Evolutionary conservation across 1,284 basidiomycete species (phyloP).

Genomic region (Ganoderma multipileum): DNA sequence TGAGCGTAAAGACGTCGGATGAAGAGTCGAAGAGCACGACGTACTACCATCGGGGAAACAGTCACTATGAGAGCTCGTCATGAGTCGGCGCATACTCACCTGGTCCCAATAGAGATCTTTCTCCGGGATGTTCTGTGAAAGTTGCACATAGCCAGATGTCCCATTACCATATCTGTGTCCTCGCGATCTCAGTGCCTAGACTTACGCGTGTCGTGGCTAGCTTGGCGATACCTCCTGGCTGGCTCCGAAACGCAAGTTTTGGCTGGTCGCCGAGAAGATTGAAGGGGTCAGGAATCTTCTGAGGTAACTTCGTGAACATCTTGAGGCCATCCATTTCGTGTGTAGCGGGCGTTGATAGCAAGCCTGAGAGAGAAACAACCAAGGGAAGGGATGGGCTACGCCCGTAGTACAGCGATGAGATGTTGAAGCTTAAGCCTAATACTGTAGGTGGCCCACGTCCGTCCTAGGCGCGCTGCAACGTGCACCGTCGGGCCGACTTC

Average conservation of each 20-base stretch:
- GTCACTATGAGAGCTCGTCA: slow-evolving; percentile 23
- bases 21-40: slow-evolving; percentile 85
- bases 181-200: slow-evolving; percentile 26
- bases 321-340: slow-evolving; percentile 27
- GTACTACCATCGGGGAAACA: slow-evolving; percentile 57
- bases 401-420: not conserved
- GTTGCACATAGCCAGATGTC: slow-evolving; percentile 22
- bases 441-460: too few relatives aligned
- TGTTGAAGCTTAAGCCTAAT: not conserved
- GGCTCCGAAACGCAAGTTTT: slow-evolving; percentile 87
- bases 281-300: slow-evolving; percentile 76
- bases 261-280: slow-evolving; percentile 86
- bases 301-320: slow-evolving; percentile 65
- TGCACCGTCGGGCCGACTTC: too few relatives aligned
- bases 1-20: slow-evolving; percentile 88
- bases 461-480: too few relatives aligned
- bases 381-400: not conserved
- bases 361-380: not conserved
- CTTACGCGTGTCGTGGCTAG: slow-evolving; percentile 75
- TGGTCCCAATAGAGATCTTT: slow-evolving; percentile 87
- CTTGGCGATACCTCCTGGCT: slow-evolving; percentile 79
- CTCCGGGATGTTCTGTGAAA: slow-evolving; percentile 69
- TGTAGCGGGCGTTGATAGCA: not conserved
- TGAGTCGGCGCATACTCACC: slow-evolving; percentile 48
- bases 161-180: not conserved